phyloP scores from a whole-genome alignment of 163 green algal genomes.

The Scenedesmus sp. region DNA sequence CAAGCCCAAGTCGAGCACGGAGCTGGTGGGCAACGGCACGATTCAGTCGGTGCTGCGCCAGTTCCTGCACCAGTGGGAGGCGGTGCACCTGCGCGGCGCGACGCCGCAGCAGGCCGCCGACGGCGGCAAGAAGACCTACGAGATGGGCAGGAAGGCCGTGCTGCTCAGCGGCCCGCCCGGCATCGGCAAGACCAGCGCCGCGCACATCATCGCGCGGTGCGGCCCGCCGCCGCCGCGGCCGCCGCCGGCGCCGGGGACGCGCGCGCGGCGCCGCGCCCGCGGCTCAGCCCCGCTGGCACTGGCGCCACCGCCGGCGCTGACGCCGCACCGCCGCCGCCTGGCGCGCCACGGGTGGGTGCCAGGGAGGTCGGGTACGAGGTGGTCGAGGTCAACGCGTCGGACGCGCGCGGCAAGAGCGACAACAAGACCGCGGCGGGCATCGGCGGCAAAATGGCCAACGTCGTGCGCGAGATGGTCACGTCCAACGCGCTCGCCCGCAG shows the following conservation, averaged over 20 bases:
- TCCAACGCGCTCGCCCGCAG: conserved; percentile 71
- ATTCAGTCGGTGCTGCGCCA: conserved; percentile 66
- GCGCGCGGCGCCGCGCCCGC: too few relatives aligned
- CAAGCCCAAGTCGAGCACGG: conserved; percentile 72
- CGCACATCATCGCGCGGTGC: conserved; percentile 75
- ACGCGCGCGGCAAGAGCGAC: conserved; percentile 93
- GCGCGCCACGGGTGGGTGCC: too few relatives aligned
- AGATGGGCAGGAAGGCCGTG: conserved; percentile 92
- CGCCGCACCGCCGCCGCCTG: too few relatives aligned
- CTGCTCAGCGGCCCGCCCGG: conserved; percentile 93
- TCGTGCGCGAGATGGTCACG: conserved; percentile 92
- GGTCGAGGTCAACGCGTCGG: conserved; percentile 97
- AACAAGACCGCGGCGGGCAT: conserved; percentile 63
- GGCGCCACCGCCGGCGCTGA: too few relatives aligned
- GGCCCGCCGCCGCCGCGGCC: too few relatives aligned
- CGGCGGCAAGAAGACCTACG: conserved; percentile 64
- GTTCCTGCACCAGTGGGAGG: conserved; percentile 85
- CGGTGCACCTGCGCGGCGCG: conserved; percentile 69
- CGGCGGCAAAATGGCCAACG: conserved; percentile 81
- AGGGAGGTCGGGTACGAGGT: conserved; percentile 84
- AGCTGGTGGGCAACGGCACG: conserved; percentile 93
- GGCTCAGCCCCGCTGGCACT: too few relatives aligned
- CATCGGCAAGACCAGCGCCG: conserved; percentile 97
- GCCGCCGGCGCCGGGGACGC: too few relatives aligned
- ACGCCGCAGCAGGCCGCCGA: conserved; percentile 11